These are phyloP conservation scores for Pestalotiopsis fici DNA, from an alignment of 2,329 filamentous ascomycete species.

Conservation along the genomic window DNA sequence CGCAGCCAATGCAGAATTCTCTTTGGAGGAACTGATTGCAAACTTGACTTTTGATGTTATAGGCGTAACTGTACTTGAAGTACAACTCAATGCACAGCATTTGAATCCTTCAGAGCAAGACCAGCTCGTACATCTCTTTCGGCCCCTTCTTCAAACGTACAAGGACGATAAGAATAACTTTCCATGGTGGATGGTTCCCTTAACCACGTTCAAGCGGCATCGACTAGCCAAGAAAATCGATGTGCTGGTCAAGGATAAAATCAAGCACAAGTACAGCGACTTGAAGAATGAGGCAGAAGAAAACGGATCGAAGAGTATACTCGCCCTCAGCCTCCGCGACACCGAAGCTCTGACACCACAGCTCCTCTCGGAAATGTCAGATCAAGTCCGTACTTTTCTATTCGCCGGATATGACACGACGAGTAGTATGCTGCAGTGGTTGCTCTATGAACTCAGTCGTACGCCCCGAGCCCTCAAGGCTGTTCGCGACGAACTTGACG, in stretches of 20 bases:
- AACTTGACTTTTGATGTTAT: constrained; percentile 21
- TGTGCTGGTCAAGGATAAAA: not conserved
- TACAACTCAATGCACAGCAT: constrained; percentile 13
- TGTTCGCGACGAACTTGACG: constrained; percentile 15
- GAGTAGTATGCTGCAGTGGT: constrained; percentile 10
- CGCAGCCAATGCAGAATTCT: constrained; percentile 24
- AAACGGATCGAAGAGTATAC: constrained; percentile 9
- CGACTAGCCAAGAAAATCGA: constrained; percentile 6
- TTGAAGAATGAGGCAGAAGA: not conserved
- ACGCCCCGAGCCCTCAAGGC: constrained; percentile 7
- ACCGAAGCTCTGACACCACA: not conserved
- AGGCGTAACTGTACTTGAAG: constrained; percentile 14
- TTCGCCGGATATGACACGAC: constrained; percentile 16
- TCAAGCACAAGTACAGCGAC: not conserved
- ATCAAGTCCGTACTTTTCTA: constrained; percentile 15
- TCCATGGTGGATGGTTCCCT: constrained; percentile 33
- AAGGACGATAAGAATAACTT: constrained; percentile 28
- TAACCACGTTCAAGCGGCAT: constrained; percentile 25
- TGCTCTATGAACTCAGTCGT: constrained; percentile 13
- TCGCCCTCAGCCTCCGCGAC: constrained; percentile 8
- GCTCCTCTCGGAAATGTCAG: constrained; percentile 12
- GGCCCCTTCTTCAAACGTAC: constrained; percentile 20
- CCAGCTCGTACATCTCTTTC: constrained; percentile 30
- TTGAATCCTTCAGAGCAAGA: constrained; percentile 15
- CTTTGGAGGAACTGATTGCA: constrained; percentile 25